A percentile compares a stretch with the other conserved stretches of the same genome.
phyloP scores from a whole-genome alignment of 2,329 filamentous ascomycete species.

The Fusarium falciforme region DNA sequence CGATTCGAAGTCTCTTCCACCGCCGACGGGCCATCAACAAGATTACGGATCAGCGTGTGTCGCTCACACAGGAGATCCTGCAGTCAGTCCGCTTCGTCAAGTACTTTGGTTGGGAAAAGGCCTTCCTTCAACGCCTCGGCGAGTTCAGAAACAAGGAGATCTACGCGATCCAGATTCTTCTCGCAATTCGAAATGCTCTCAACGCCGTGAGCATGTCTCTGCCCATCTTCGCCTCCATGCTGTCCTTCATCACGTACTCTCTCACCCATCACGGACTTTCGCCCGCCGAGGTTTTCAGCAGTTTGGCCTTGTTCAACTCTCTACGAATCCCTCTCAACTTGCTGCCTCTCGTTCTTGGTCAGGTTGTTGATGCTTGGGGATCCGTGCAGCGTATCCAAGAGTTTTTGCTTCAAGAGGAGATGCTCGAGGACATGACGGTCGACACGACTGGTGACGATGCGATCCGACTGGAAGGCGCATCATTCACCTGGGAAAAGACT shows the following conservation, averaged over 20 bases:
- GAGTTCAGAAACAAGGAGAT: conserved; percentile 83
- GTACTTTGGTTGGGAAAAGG: conserved; percentile 94
- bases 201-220: conserved; percentile 86
- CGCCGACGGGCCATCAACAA: conserved; percentile 88
- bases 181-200: conserved; percentile 87
- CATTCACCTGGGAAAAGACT: conserved; percentile 88
- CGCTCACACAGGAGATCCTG: conserved; percentile 90
- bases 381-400: conserved; percentile 88
- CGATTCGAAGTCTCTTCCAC: conserved; percentile 80
- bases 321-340: conserved; percentile 91
- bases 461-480: conserved; percentile 76
- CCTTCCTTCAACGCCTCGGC: conserved; percentile 82
- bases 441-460: conserved; percentile 72
- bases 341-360: conserved; percentile 87
- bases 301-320: conserved; percentile 93
- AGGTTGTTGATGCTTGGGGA: conserved; percentile 89
- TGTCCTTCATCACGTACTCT: conserved; percentile 88
- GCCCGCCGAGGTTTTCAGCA: conserved; percentile 85
- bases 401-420: conserved; percentile 88
- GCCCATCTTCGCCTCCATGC: conserved; percentile 94
- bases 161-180: conserved; percentile 81
- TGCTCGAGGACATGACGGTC: conserved; percentile 73
- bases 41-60: conserved; percentile 91
- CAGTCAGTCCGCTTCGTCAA: conserved; percentile 95
- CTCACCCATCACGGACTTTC: conserved; percentile 74